Percentiles rank a stretch among this genome's conserved stretches.
Evolutionary conservation across 257 asterid genomes (phyloP).

Genomic region (Forsythia viridissima): DNA sequence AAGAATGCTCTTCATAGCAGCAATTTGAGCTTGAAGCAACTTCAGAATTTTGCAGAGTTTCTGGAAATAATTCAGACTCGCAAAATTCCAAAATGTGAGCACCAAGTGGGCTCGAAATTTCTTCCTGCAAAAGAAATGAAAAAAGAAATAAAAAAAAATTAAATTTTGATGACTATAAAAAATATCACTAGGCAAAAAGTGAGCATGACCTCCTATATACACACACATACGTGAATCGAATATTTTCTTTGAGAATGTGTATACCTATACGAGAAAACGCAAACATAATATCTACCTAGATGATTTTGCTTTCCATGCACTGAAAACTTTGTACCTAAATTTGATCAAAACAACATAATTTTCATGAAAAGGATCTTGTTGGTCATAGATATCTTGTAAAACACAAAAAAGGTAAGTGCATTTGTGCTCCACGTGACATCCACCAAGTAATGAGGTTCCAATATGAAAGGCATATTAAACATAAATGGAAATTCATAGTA

Average conservation of each 20-base stretch:
- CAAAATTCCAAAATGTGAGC: conserved; percentile 69
- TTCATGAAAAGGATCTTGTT: conserved; percentile 2
- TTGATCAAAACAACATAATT: not conserved
- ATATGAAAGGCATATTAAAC: conserved; percentile 16
- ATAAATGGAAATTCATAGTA: conserved; percentile 30
- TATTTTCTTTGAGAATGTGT: not conserved
- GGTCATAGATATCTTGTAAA: conserved; percentile 5
- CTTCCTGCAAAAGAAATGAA: conserved; percentile 54
- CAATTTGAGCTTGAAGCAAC: conserved; percentile 78
- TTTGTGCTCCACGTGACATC: conserved; percentile 35
- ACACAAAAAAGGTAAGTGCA: not conserved
- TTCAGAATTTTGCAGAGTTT: conserved; percentile 67
- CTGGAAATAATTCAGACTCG: conserved; percentile 68
- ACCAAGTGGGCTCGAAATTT: conserved; percentile 68
- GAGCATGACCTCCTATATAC: not conserved
- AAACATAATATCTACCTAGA: not conserved
- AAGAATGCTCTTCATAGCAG: conserved; percentile 64
- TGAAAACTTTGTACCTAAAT: not conserved
- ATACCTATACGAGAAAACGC: not conserved
- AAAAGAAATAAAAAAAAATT: not conserved
- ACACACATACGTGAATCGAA: not conserved
- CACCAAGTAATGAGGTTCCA: conserved; percentile 7
- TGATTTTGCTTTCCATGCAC: not conserved
- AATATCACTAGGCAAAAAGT: not conserved
- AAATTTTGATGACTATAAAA: not conserved